Conservation (phyloP, 1,139 yeast genomes). For the Geotrichum histeridarum region DNA sequence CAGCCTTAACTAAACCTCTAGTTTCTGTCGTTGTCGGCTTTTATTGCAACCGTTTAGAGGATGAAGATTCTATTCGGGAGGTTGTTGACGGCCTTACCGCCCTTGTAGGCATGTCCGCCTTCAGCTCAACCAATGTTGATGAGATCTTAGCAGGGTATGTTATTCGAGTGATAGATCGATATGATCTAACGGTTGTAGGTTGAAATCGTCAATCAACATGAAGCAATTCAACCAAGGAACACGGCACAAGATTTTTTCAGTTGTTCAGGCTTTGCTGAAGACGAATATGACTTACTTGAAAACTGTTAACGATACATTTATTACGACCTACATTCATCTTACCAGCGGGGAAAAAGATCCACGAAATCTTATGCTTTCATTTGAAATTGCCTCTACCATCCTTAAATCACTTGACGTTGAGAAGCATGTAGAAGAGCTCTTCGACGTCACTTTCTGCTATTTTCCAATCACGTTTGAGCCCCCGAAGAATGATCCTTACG, state of each 20-base stretch:
- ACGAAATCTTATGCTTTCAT: constrained; percentile 68
- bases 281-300: constrained; percentile 25
- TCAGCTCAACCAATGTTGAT: constrained; percentile 26
- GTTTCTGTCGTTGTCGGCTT: constrained; percentile 58
- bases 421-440: constrained; percentile 53
- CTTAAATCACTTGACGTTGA: constrained; percentile 44
- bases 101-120: constrained; percentile 44
- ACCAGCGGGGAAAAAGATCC: constrained; percentile 95
- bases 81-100: constrained; percentile 54
- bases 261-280: constrained; percentile 42
- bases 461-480: constrained; percentile 95
- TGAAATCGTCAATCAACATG: constrained; percentile 53
- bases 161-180: background rate
- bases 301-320: constrained; percentile 40
- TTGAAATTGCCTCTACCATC: constrained; percentile 51
- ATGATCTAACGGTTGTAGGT: constrained; percentile 1
- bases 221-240: constrained; percentile 37
- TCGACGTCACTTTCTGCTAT: constrained; percentile 88
- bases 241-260: constrained; percentile 55
- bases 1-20: constrained; percentile 2
- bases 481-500: constrained; percentile 85
- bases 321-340: constrained; percentile 56
- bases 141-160: constrained; percentile 38
- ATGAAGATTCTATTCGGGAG: constrained; percentile 50
- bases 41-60: constrained; percentile 61